phyloP scores from a whole-genome alignment of 2,329 filamentous ascomycete genomes.

The Drechslerella dactyloides region DNA sequence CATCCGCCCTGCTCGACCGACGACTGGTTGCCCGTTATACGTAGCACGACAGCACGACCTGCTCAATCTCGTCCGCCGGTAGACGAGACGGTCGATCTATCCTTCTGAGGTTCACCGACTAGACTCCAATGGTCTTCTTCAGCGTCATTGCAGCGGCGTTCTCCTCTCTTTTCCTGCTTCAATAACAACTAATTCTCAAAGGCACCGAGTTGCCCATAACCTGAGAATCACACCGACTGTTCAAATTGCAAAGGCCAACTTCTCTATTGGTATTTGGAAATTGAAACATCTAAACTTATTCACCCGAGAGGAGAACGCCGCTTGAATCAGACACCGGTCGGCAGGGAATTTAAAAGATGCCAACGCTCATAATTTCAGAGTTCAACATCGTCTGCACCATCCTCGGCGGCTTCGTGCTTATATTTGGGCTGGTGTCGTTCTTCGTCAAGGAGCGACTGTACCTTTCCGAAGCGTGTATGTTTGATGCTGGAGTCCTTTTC shows the following conservation, averaged over 20 bases:
- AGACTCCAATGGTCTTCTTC: constrained; percentile 30
- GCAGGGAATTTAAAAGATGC: too few relatives aligned
- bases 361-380: constrained; percentile 70
- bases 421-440: constrained; percentile 91
- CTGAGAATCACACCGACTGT: constrained; percentile 14
- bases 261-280: too few relatives aligned
- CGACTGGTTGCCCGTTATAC: too few relatives aligned
- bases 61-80: not conserved
- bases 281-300: too few relatives aligned
- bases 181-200: constrained; percentile 48
- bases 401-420: constrained; percentile 80
- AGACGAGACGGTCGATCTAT: not conserved
- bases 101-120: not conserved
- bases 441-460: constrained; percentile 89
- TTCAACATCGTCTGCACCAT: constrained; percentile 85
- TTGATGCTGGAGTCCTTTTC: not conserved
- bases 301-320: constrained; percentile 2
- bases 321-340: too few relatives aligned
- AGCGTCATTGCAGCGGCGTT: constrained; percentile 14
- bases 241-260: too few relatives aligned
- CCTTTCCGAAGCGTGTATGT: constrained; percentile 79
- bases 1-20: too few relatives aligned
- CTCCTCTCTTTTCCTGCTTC: constrained; percentile 34
- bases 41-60: not conserved
- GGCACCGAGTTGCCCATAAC: constrained; percentile 37